Conservation (phyloP, 2,329 filamentous ascomycete species). For the Chaetomium sp. region DNA sequence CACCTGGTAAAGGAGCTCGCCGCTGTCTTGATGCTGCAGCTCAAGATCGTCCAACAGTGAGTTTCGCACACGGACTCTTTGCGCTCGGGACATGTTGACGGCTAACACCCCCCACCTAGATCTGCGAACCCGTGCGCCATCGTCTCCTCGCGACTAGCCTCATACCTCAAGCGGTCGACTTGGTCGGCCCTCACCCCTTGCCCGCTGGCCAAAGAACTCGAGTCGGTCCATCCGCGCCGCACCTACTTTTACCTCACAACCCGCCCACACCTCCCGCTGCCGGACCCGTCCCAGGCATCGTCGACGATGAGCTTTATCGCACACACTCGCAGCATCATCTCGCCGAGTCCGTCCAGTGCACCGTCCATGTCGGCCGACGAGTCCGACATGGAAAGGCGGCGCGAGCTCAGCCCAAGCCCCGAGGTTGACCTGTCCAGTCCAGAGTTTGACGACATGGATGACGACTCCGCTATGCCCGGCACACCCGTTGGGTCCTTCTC, state of each 20-base stretch:
- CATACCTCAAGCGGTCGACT: conserved; percentile 83
- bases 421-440: conserved; percentile 89
- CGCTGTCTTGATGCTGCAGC: conserved; percentile 71
- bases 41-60: conserved; percentile 89
- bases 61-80: conserved; percentile 43
- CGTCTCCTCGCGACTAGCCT: conserved; percentile 86
- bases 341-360: conserved; percentile 77
- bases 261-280: conserved; percentile 79
- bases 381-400: conserved; percentile 62
- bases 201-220: conserved; percentile 88
- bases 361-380: conserved; percentile 71
- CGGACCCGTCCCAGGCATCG: conserved; percentile 57
- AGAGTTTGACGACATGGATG: conserved; percentile 76
- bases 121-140: conserved; percentile 95
- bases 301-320: conserved; percentile 49
- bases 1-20: conserved; percentile 95
- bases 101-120: conserved; percentile 52
- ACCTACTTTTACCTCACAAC: conserved; percentile 96
- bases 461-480: conserved; percentile 59
- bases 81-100: background rate
- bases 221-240: conserved; percentile 87
- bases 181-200: conserved; percentile 80
- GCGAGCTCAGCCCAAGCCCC: conserved; percentile 82
- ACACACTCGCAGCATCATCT: conserved; percentile 67
- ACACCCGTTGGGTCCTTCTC: conserved; percentile 68